Evolutionary conservation across 768 basidiomycete genomes (phyloP), one percentile per base, ranked within the genome.

Genomic region (Ephemerocybe angulata): DNA sequence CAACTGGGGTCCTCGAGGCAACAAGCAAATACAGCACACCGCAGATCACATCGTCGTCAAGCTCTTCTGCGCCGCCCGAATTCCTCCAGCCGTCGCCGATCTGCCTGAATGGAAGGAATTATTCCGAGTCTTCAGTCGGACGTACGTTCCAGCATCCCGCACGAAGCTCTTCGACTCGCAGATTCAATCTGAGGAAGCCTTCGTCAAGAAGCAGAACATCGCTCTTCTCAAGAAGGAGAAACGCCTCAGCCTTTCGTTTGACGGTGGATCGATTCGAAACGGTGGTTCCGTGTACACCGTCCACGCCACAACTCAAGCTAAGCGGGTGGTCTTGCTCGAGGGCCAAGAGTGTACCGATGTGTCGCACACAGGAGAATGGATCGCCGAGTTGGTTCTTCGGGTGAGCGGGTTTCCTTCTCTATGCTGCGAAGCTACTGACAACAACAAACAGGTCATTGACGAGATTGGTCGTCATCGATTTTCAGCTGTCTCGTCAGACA

Each of bases 41-140:
- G 12, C 64, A 10, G 62, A 67, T 55, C 50, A 62, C 24, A 62
- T 63, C 1, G 54, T 70, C 28, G 58, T 68, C 38, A 60, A 65
- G 52, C 52, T 70, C 1, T 42, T 68, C 50, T 65, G 63, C 28
- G 51, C 59, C 21, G 57, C 60, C 0, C 37, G 60, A 7, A 44
- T 68, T n/a, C 56, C 62, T 11, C 59, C 59, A 17, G n/a, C 12
- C 0, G 33, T 67, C 17, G 63, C 47, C 1, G 62, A 68, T 30
- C 54, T 59, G 11, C 47, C 27, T 15, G 60, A 59, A 44, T 67
- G 64, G 63, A 68, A 68, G 44, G 56, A 61, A 1, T 11, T 67
- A 1, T 58, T 63, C 22, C 21, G 28, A 8, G 48, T 62, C 17
- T 30, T 41, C 4, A 48, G 31, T 10, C 66, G 62, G 0, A 61